Evolutionary conservation across 176 grass and related monocot genomes (phyloP), one percentile per base, ranked within the genome.

Genomic region (Cenchrus fungigraminus): DNA sequence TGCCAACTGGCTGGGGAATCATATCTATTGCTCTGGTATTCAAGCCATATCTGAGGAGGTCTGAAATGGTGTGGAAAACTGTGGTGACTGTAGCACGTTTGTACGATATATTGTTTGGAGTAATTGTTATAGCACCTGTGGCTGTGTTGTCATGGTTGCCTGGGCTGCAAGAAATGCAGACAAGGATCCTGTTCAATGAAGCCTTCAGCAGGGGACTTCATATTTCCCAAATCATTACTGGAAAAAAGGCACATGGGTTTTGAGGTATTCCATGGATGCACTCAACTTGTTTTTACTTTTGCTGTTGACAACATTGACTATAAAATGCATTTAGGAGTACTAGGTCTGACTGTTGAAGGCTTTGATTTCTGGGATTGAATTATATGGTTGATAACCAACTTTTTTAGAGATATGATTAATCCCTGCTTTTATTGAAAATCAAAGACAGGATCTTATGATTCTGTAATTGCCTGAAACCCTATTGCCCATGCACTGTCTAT

Each of bases 1-100:
- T 98, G 77, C 95, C 95, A 0, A 98, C 95, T 88, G 95, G 95
- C 10, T 98, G 95, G 95, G 95, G 95, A 81, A 92, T 98, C 51
- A 66, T 98, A 65, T 98, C 93, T 17, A 95, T 98, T 85, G 79
- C 93, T 68, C 85, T 92, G 88, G 93, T 98, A 77, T 91, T 98
- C 89, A 98, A 85, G 87, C 85, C 91, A 55, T 93, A 88, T 78
- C 73, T 98, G 84, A 85, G 79, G 71, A 86, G 80, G 72, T 91
- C 93, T 62, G 83, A 92, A 65, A 85, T 93, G 87, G 84, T 94
- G 49, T 98, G 95, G 95, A 83, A 87, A 68, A 95, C 82, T 52
- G 63, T 98, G 60, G 89, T 94, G 74, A 85, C 91, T 8, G 84
- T 95, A 64, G 91, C 95, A 52, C 95, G 93, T 5, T 83, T 98